Conservation (phyloP, 2,329 filamentous ascomycete genomes). For the Beauveria varroae region DNA sequence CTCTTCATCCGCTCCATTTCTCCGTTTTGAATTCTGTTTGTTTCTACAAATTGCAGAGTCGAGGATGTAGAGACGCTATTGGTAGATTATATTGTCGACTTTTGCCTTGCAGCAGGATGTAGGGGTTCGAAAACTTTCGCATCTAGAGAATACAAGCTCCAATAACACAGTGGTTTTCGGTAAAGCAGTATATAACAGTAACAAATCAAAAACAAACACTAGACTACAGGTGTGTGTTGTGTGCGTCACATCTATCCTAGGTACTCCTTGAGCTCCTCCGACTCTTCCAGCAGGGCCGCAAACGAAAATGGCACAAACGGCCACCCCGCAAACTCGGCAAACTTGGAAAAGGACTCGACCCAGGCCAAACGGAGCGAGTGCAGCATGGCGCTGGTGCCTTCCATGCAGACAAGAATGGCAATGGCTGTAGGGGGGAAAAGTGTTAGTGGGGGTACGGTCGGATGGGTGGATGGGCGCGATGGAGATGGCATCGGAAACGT, state of each 20-base stretch:
- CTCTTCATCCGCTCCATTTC: too few relatives aligned
- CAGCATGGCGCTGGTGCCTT: slow-evolving; percentile 92
- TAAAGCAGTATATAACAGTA: slow-evolving; percentile 16
- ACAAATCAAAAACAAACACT: slow-evolving; percentile 11
- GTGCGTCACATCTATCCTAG: slow-evolving; percentile 30
- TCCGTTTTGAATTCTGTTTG: too few relatives aligned
- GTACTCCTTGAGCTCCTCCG: slow-evolving; percentile 54
- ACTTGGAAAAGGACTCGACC: slow-evolving; percentile 97
- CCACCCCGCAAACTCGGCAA: slow-evolving; percentile 85
- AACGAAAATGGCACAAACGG: slow-evolving; percentile 89
- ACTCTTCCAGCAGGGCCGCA: slow-evolving; percentile 74
- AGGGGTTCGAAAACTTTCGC: not conserved
- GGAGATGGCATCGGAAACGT: slow-evolving; percentile 18
- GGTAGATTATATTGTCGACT: too few relatives aligned
- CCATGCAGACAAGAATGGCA: slow-evolving; percentile 80
- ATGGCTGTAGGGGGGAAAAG: slow-evolving; percentile 24
- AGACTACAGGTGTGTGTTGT: not conserved
- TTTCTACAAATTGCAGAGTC: too few relatives aligned
- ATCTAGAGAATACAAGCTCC: not conserved
- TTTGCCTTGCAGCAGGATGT: too few relatives aligned
- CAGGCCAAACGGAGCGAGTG: slow-evolving; percentile 87
- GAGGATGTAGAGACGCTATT: too few relatives aligned
- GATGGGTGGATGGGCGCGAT: not conserved
- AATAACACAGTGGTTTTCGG: not conserved
- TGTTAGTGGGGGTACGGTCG: slow-evolving; percentile 17